Conservation (phyloP, 2,329 filamentous ascomycete species). For the Lachnellula suecica region DNA sequence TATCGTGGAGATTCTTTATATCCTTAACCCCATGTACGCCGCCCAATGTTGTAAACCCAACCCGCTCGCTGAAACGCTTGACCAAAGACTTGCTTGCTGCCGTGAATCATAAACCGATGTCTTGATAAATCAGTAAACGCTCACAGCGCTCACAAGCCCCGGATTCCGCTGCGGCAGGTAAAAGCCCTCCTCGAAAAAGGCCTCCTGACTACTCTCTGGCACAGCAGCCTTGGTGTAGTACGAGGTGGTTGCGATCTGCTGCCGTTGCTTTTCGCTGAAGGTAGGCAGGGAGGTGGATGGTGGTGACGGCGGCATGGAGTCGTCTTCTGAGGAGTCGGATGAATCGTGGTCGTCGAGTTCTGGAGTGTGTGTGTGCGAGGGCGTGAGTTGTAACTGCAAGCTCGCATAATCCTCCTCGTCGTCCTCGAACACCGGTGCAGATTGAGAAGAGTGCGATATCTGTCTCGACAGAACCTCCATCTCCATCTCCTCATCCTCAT, state of each 20-base stretch:
- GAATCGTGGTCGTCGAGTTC: slow-evolving; percentile 69
- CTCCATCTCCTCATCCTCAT: slow-evolving; percentile 56
- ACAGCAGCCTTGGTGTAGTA: slow-evolving; percentile 34
- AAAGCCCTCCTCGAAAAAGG: slow-evolving; percentile 48
- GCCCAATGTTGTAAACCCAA: background rate
- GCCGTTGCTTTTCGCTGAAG: slow-evolving; percentile 58
- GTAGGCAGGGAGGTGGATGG: slow-evolving; percentile 48
- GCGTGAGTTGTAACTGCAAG: slow-evolving; percentile 67
- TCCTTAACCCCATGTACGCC: background rate
- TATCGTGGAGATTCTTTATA: no score
- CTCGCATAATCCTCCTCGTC: slow-evolving; percentile 63
- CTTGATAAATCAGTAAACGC: slow-evolving; percentile 41
- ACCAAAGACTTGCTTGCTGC: background rate
- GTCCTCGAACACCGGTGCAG: slow-evolving; percentile 37
- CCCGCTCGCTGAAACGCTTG: background rate
- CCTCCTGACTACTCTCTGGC: slow-evolving; percentile 34
- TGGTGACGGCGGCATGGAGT: slow-evolving; percentile 61
- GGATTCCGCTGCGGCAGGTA: slow-evolving; percentile 44
- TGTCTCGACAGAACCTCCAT: slow-evolving; percentile 51
- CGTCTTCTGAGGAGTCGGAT: slow-evolving; percentile 67
- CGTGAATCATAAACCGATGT: background rate
- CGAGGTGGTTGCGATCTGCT: slow-evolving; percentile 40
- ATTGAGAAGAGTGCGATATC: slow-evolving; percentile 37
- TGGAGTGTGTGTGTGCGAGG: slow-evolving; percentile 63
- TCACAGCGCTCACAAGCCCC: slow-evolving; percentile 41